phyloP scores from a whole-genome alignment of 352 stramenopile genomes.

The Phytophthora chlamydospora region DNA sequence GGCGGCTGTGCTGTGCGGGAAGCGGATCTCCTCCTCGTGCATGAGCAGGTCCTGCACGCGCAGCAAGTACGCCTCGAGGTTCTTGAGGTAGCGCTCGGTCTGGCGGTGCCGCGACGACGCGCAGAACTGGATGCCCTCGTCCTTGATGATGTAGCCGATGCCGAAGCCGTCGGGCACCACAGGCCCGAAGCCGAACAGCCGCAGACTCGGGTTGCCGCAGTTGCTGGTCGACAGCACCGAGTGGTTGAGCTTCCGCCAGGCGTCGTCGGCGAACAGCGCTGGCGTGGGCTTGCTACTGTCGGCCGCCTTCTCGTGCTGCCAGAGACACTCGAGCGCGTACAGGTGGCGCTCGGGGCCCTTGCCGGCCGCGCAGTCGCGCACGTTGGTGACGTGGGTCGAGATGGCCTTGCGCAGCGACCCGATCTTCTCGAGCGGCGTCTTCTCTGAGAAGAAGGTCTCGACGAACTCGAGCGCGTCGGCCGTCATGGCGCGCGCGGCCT shows the following conservation, averaged over 20 bases:
- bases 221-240: constrained; percentile 96
- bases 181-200: constrained; percentile 94
- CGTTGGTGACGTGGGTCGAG: constrained; percentile 86
- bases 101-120: constrained; percentile 84
- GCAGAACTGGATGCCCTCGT: constrained; percentile 92
- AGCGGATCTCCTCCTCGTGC: constrained; percentile 79
- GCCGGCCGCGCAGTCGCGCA: constrained; percentile 89
- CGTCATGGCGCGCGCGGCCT: constrained; percentile 94
- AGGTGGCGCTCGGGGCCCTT: constrained; percentile 95
- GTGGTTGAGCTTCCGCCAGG: constrained; percentile 93
- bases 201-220: constrained; percentile 95
- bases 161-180: constrained; percentile 95
- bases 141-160: constrained; percentile 98
- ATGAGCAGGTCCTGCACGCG: constrained; percentile 80
- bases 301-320: constrained; percentile 55
- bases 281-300: constrained; percentile 46
- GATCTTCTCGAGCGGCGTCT: constrained; percentile 90
- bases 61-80: constrained; percentile 81
- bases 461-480: constrained; percentile 89
- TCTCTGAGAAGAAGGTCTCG: constrained; percentile 86
- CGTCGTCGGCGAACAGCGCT: constrained; percentile 89
- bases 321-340: constrained; percentile 94
- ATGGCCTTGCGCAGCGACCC: constrained; percentile 87
- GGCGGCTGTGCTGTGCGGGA: constrained; percentile 61
- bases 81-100: constrained; percentile 84